Percentiles rank a stretch among this genome's conserved stretches.
Evolutionary conservation across 352 stramenopile genomes (phyloP).

Genomic region (Bremia lactucae): DNA sequence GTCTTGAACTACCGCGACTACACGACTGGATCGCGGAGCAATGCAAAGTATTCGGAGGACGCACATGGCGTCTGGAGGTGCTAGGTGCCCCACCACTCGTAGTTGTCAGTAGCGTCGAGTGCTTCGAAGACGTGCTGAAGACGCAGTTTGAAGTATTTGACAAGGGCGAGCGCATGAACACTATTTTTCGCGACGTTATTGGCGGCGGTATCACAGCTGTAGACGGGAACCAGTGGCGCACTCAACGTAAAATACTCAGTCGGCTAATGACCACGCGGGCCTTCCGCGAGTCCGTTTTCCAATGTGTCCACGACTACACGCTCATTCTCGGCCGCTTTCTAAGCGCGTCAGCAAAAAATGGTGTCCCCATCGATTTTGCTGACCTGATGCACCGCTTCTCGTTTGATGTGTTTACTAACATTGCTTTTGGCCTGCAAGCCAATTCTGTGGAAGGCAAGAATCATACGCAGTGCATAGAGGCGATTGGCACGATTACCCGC

Average conservation of each 20-base stretch:
- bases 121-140: slow-evolving; percentile 36
- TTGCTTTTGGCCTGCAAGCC: slow-evolving; percentile 41
- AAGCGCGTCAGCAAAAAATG: slow-evolving; percentile 5
- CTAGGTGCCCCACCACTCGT: slow-evolving; percentile 27
- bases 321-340: slow-evolving; percentile 19
- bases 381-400: slow-evolving; percentile 39
- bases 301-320: slow-evolving; percentile 31
- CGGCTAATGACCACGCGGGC: slow-evolving; percentile 64
- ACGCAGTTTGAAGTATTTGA: slow-evolving; percentile 61
- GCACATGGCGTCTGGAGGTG: slow-evolving; percentile 27
- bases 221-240: slow-evolving; percentile 35
- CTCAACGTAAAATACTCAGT: slow-evolving; percentile 61
- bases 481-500: slow-evolving; percentile 26
- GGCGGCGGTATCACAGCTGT: slow-evolving; percentile 46
- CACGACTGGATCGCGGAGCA: slow-evolving; percentile 42
- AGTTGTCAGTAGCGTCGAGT: slow-evolving; percentile 25
- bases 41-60: slow-evolving; percentile 24
- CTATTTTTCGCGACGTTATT: slow-evolving; percentile 34
- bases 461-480: slow-evolving; percentile 36
- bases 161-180: slow-evolving; percentile 37
- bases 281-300: slow-evolving; percentile 26
- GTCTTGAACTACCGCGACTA: slow-evolving; percentile 25
- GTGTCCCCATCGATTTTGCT: slow-evolving; percentile 16
- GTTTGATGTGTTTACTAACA: slow-evolving; percentile 45
- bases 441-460: slow-evolving; percentile 28